Percentiles rank a stretch among this genome's conserved stretches.
phyloP scores from a whole-genome alignment of 176 grass and related monocot species.

The Elymus sibiricus region DNA sequence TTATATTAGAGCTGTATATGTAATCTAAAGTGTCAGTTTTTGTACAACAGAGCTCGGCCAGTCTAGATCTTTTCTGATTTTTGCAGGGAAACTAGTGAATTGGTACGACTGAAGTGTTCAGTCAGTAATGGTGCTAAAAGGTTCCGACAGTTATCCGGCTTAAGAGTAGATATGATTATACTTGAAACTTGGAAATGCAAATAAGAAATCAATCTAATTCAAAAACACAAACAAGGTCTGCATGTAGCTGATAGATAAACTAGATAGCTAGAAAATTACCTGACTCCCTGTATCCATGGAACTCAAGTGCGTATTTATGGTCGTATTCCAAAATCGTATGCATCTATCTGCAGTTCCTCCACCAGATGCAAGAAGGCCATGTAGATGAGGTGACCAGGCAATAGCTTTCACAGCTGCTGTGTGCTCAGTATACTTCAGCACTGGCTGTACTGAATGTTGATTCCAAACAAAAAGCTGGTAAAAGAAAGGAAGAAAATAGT shows the following conservation, averaged over 20 bases:
- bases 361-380: constrained; percentile 94
- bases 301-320: constrained; percentile 80
- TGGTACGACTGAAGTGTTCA: background rate
- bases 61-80: background rate
- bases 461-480: constrained; percentile 97
- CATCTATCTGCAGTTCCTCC: constrained; percentile 98
- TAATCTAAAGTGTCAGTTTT: background rate
- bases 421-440: constrained; percentile 91
- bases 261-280: constrained; percentile 45
- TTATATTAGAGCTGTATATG: background rate
- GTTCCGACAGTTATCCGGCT: background rate
- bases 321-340: constrained; percentile 97
- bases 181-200: background rate
- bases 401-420: constrained; percentile 99
- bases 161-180: background rate
- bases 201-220: background rate
- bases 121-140: background rate
- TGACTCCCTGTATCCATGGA: constrained; percentile 94
- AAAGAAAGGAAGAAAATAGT: constrained; percentile 7
- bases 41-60: background rate
- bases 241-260: background rate
- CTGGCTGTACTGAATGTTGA: constrained; percentile 79
- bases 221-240: background rate
- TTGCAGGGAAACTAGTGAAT: background rate
- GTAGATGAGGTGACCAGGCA: constrained; percentile 97